phyloP scores from a whole-genome alignment of 2,329 filamentous ascomycete genomes.

The Fonsecaea monophora region DNA sequence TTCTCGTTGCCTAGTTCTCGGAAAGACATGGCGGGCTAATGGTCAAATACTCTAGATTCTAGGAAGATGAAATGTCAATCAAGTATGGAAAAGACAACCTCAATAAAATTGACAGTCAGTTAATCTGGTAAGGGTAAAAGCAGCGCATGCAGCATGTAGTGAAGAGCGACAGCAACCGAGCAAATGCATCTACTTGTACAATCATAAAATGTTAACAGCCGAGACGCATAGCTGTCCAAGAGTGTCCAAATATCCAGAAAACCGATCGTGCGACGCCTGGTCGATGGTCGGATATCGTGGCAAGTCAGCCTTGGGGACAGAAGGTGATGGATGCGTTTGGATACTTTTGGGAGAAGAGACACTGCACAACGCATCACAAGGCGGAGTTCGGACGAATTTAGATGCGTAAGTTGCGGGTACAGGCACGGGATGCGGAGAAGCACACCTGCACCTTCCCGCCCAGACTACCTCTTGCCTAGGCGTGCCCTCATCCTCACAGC shows the following conservation, averaged over 20 bases:
- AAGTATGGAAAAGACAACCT: background rate
- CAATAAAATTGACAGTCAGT: constrained; percentile 3
- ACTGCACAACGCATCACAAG: constrained; percentile 3
- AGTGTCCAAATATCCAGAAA: background rate
- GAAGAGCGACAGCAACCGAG: background rate
- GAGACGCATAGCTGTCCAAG: constrained; percentile 19
- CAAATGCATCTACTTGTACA: constrained; percentile 12
- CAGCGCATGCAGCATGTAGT: background rate
- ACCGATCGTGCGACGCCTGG: constrained; percentile 4
- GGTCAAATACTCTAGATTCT: background rate
- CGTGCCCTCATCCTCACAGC: no score
- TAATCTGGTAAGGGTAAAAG: constrained; percentile 20
- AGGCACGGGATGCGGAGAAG: constrained; percentile 5
- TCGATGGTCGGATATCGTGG: constrained; percentile 17
- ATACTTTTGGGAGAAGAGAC: constrained; percentile 13
- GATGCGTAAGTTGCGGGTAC: background rate
- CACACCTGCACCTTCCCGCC: background rate
- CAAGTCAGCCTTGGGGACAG: constrained; percentile 28
- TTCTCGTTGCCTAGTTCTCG: constrained; percentile 53
- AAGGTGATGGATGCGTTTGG: constrained; percentile 36
- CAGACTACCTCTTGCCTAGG: no score
- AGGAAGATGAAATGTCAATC: background rate
- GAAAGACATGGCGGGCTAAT: constrained; percentile 18
- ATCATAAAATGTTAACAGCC: constrained; percentile 9
- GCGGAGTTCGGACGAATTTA: constrained; percentile 13